Base-by-base conservation (phyloP, 2,329 filamentous ascomycete species). In the Trichoderma aggressivum region DNA sequence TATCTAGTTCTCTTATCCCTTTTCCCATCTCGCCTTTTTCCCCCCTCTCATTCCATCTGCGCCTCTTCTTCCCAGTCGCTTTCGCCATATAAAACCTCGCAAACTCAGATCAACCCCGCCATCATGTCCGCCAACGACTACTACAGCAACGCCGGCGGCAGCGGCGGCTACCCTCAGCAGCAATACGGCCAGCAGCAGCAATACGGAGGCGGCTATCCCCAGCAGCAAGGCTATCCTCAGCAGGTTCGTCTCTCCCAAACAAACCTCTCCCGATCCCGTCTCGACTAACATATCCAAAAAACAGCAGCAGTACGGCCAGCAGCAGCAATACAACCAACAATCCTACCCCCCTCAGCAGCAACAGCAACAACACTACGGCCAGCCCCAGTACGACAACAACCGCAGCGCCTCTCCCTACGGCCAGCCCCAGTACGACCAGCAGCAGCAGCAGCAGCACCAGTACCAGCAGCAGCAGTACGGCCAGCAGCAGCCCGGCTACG, bases 61-160 rank as follows among this genome's bases (percentile, higher is more conserved):
- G 6, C 14, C 36, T 34, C 30, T 32, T 32, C 18, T 16, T 18
- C n/a, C 59, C 7, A 14, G 58, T 43, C 18, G 14, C 47, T 60
- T 47, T 47, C 18, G 43, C 16, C 0, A 7, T 12, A 21, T 50
- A 50, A 50, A 34, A 58, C 26, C 26, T 47, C 21, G 18, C 2
- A 6, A 28, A 16, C 26, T 10, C 16, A 43, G 5, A 58, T 12
- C 7, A 39, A 26, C 39, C 55, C 67, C 47, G 21, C 55, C 68
- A 75, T 3, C 32, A 83, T 83, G 81, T 82, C 81, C 11, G 75
- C 78, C 58, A 76, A 80, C 70, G 80, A 82, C 55, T 82, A 81
- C 73, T 83, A 82, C 78, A 79, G 79, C 72, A 76, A 74, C 68
- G 75, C 76, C 55, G 66, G 73, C 64, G 70, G 73, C 67, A 70